phyloP scores from a whole-genome alignment of 2,329 filamentous ascomycete genomes.

The Alternaria tenuissima region DNA sequence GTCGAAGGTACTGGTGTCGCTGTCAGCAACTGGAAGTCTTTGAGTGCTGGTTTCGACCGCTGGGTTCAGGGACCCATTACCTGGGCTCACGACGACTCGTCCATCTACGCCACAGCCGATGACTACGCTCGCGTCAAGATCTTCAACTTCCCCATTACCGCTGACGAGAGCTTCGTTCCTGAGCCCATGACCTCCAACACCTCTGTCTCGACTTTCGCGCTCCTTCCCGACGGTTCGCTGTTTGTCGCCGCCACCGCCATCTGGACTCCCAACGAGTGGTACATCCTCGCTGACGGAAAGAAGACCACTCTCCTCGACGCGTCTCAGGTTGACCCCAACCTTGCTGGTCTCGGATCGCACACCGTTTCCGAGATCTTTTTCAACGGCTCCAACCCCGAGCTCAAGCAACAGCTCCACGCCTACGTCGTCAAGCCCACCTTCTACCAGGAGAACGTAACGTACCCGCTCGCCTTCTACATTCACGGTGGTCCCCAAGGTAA shows the following conservation, averaged over 20 bases:
- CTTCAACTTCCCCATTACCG: conserved; percentile 68
- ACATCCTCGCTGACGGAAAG: conserved; percentile 37
- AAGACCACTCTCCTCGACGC: conserved; percentile 64
- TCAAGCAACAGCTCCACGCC: conserved; percentile 69
- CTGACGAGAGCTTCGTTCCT: conserved; percentile 58
- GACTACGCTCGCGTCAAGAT: conserved; percentile 55
- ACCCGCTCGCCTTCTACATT: conserved; percentile 79
- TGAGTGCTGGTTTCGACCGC: conserved; percentile 43
- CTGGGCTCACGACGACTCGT: conserved; percentile 45
- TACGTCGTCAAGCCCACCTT: conserved; percentile 69
- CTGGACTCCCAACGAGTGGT: conserved; percentile 47
- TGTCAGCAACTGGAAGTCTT: conserved; percentile 42
- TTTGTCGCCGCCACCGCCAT: conserved; percentile 42
- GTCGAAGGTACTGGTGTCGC: conserved; percentile 27
- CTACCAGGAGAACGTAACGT: conserved; percentile 75
- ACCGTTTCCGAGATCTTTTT: conserved; percentile 78
- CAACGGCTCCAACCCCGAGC: conserved; percentile 64
- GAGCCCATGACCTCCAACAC: conserved; percentile 55
- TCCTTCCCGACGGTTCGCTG: conserved; percentile 66
- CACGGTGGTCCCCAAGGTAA: conserved; percentile 84
- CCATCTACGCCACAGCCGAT: conserved; percentile 45
- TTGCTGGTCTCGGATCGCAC: conserved; percentile 69
- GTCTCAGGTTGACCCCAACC: conserved; percentile 68
- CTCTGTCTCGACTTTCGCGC: conserved; percentile 56
- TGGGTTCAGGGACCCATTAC: conserved; percentile 38